These are phyloP conservation scores for Phytophthora pluvialis DNA, from an alignment of 352 stramenopile species.

Conservation along the genomic window DNA sequence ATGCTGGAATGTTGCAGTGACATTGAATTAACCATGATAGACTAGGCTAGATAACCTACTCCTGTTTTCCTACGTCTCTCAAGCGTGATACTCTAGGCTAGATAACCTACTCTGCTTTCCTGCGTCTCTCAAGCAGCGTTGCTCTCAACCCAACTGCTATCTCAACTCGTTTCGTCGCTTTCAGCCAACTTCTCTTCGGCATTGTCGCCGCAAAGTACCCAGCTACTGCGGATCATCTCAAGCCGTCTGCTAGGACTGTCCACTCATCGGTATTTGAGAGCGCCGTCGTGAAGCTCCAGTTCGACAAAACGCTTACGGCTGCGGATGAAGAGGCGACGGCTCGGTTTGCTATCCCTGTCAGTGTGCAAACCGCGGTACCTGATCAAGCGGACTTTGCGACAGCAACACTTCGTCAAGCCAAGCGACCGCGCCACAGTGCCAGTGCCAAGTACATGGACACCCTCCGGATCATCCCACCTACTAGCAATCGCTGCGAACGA, in stretches of 20 bases:
- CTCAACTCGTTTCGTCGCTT: no score
- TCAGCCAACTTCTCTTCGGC: no score
- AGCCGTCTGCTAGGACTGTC: not conserved
- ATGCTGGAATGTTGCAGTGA: no score
- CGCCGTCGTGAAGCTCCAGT: not conserved
- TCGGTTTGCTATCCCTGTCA: not conserved
- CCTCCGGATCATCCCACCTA: not conserved
- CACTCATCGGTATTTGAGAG: slow-evolving; percentile 7
- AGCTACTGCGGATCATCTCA: not conserved
- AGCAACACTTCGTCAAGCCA: not conserved
- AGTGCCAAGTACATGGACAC: not conserved
- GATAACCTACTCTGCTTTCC: no score
- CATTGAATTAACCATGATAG: no score
- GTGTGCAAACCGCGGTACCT: not conserved
- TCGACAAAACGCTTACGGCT: not conserved
- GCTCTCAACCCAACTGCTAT: no score
- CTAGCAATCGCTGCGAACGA: slow-evolving; percentile 5
- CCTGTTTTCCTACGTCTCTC: no score
- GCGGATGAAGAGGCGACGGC: not conserved
- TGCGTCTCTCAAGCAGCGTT: no score
- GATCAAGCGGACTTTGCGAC: slow-evolving; percentile 6
- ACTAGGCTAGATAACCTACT: no score
- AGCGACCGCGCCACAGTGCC: not conserved
- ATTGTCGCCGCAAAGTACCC: slow-evolving; percentile 1
- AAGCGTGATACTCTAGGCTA: no score